Conservation (phyloP, 169 alveolate genomes). For the Babesia bigemina region DNA sequence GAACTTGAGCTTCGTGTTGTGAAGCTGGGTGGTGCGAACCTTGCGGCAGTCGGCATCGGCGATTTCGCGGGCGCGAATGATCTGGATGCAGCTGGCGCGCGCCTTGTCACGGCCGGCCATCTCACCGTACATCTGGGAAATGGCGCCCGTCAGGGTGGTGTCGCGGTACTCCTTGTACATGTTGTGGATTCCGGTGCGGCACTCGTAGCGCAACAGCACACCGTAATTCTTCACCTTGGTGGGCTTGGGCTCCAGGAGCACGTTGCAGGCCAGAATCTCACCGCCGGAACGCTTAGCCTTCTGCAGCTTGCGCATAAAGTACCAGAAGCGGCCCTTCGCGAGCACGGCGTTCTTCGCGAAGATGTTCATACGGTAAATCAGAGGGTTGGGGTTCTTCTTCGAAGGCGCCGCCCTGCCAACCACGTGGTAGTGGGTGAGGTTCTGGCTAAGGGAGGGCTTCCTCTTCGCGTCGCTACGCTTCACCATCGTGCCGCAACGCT, state of each 20-base stretch:
- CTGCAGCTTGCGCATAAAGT: slow-evolving; percentile 93
- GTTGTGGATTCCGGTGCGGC: slow-evolving; percentile 98
- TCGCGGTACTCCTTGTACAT: slow-evolving; percentile 99
- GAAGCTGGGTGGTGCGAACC: slow-evolving; percentile 84
- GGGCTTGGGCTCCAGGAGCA: slow-evolving; percentile 87
- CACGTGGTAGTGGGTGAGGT: slow-evolving; percentile 90
- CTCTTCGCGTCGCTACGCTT: slow-evolving; percentile 68
- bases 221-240: slow-evolving; percentile 95
- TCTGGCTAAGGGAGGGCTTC: slow-evolving; percentile 76
- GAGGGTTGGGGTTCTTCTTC: slow-evolving; percentile 88
- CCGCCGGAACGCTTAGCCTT: slow-evolving; percentile 95
- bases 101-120: slow-evolving; percentile 99
- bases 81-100: slow-evolving; percentile 90
- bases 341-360: slow-evolving; percentile 95
- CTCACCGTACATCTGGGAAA: slow-evolving; percentile 94
- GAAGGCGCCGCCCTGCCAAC: slow-evolving; percentile 96
- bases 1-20: slow-evolving; percentile 87
- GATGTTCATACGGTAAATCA: slow-evolving; percentile 94
- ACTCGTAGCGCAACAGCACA: slow-evolving; percentile 94
- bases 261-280: slow-evolving; percentile 92
- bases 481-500: slow-evolving; percentile 48
- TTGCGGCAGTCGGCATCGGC: slow-evolving; percentile 83
- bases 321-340: slow-evolving; percentile 98
- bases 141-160: slow-evolving; percentile 93
- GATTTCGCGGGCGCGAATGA: slow-evolving; percentile 88